Base-by-base conservation (phyloP, 345 rosid genomes). In the Syzygium oleosum region DNA sequence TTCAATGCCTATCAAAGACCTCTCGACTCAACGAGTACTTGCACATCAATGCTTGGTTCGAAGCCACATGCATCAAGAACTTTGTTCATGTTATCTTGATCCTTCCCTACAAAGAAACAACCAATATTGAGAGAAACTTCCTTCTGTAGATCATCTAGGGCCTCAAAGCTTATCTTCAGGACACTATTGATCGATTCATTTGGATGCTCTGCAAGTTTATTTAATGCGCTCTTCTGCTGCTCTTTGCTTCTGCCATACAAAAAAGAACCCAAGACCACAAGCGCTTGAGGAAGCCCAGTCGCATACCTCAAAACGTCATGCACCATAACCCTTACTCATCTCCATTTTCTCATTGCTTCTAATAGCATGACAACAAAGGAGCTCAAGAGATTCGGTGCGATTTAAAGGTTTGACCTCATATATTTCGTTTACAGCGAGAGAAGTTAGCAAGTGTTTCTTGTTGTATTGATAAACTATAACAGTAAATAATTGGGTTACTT, bases 91-190 rank as follows among this genome's bases (percentile, higher is more conserved):
- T 22, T 23, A 43, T 87, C 80, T 58, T 52, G 27, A 11, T 52
- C 84, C 51, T 68, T 54, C 8, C 85, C 88, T 12, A 59, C 27
- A 52, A 87, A 89, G 89, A 89, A 89, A 46, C 89, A 89, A 38
- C 89, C 91, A 56, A 86, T 86, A 29, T 86, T 88, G 2, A 90
- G 88, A 63, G 88, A 88, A 5, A 88, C 29, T 15, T 68, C 46
- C 84, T 88, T 65, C 83, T 77, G 65, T 38, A 51, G 54, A 29
- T 84, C 63, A 7, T 59, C 41, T 14, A 90, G 52, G 25, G 49
- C 87, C 27, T 85, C 88, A 22, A 12, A 90, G 68, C 88, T 77
- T 25, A 77, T 79, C 77, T 46, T 84, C 11, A 84, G 46, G 23
- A 88, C 52, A 15, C 68, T 58, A 19, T 31, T 3, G 22, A 87